A percentile compares a stretch with the other conserved stretches of the same genome.
phyloP scores from a whole-genome alignment of 768 basidiomycete genomes.

The Coprinopsis strossmayeri region DNA sequence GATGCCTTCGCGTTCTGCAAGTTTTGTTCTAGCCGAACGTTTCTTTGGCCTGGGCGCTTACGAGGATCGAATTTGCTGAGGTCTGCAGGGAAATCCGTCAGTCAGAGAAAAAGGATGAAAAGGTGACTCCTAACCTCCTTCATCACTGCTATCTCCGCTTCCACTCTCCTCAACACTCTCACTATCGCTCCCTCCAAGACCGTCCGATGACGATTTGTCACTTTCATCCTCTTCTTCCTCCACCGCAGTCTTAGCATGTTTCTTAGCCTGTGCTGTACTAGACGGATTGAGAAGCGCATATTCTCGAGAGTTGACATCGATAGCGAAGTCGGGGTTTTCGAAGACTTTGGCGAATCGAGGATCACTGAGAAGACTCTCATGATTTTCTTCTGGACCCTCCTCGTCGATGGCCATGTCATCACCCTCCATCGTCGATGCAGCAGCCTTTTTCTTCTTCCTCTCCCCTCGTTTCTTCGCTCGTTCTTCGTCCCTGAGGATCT shows the following conservation, averaged over 20 bases:
- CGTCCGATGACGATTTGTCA: conserved; percentile 58
- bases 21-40: conserved; percentile 37
- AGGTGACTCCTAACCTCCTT: conserved; percentile 47
- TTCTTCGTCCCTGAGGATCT: conserved; percentile 63
- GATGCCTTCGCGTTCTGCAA: conserved; percentile 31
- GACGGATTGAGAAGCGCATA: conserved; percentile 93
- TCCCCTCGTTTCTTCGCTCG: conserved; percentile 50
- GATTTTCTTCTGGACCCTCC: conserved; percentile 26
- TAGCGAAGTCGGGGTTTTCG: conserved; percentile 84
- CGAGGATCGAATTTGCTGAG: conserved; percentile 47
- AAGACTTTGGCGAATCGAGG: conserved; percentile 88
- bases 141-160: conserved; percentile 44
- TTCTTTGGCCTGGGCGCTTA: conserved; percentile 41
- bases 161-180: conserved; percentile 28
- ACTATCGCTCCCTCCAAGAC: conserved; percentile 34
- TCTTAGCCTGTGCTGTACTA: conserved; percentile 48
- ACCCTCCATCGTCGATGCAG: conserved; percentile 30
- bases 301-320: conserved; percentile 85
- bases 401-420: conserved; percentile 28
- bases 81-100: conserved; percentile 24
- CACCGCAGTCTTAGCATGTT: conserved; percentile 65
- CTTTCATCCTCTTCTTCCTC: conserved; percentile 89
- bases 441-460: conserved; percentile 41
- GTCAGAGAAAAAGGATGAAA: conserved; percentile 9
- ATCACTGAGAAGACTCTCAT: conserved; percentile 64